Evolutionary conservation across 2,329 filamentous ascomycete species (phyloP), one percentile per base, ranked within the genome.

Genomic region (Coniochaeta sp.): DNA sequence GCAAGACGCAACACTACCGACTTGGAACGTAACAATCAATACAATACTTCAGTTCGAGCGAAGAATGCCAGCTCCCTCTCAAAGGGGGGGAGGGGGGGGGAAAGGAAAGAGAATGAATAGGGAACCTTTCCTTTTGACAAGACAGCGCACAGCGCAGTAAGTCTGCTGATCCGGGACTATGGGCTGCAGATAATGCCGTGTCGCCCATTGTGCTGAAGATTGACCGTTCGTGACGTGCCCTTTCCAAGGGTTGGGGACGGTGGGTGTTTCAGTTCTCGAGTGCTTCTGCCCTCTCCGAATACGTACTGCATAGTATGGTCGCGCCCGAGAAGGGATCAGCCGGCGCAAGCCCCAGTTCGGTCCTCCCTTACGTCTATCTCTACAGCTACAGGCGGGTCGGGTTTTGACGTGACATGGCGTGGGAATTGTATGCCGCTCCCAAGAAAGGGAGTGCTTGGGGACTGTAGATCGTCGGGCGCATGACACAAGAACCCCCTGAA

Each of bases 181-280:
- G 19, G 24, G 4, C 42, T 30, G 22, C 47, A 52, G 47, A 52
- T n/a, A 52, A 52, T 52, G 26, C 47, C 47, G 47, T 47, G 9
- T 12, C 12, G 16, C 22, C 47, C 10, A 17, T 24, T 26, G 47
- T 17, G 47, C n/a, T 52, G 47, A 52, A 30, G 47, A 52, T 52
- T 52, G 47, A 2, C 47, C 12, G n/a, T n/a, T 9, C 22, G 47
- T 52, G 47, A 52, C 47, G 47, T 52, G 8, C 47, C 47, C 26
- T 52, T 52, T 52, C 47, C 47, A 52, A 52, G 47, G 47, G 47
- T 52, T 28, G 47, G 47, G 47, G 47, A 52, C 57, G 57, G 40
- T 22, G 57, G 24, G 40, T 28, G 57, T 58, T 58, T 58, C 57
- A 58, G 55, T 50, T 50, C 26, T 47, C 56, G n/a, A n/a, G n/a